Conservation (phyloP, 495 filamentous ascomycete species). For the Neurospora sp. region DNA sequence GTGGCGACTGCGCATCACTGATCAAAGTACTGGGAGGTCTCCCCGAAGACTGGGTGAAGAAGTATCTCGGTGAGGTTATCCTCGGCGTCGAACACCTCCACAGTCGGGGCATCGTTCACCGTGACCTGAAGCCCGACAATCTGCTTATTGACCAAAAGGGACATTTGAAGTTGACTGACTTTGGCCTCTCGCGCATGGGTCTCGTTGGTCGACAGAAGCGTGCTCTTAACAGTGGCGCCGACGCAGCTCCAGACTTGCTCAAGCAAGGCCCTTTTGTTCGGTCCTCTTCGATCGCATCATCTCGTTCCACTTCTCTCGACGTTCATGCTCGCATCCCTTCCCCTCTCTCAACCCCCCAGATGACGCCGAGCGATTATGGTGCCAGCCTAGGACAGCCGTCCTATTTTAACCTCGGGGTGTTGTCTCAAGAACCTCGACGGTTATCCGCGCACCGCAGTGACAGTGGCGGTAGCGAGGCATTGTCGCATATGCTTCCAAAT, state of each 20-base stretch:
- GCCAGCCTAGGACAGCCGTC: slow-evolving; percentile 69
- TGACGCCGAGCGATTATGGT: slow-evolving; percentile 64
- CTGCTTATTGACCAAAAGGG: slow-evolving; percentile 94
- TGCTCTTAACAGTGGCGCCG: slow-evolving; percentile 67
- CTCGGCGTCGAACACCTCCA: slow-evolving; percentile 93
- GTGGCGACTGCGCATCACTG: slow-evolving; percentile 91
- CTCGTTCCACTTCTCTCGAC: slow-evolving; percentile 92
- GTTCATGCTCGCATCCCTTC: slow-evolving; percentile 64
- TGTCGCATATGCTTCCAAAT: slow-evolving; percentile 73
- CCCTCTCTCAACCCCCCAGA: slow-evolving; percentile 72
- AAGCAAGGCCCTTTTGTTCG: slow-evolving; percentile 87
- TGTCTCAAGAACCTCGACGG: slow-evolving; percentile 66
- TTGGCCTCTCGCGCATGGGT: slow-evolving; percentile 95
- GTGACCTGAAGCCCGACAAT: slow-evolving; percentile 95
- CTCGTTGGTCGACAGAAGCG: slow-evolving; percentile 92
- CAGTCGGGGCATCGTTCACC: slow-evolving; percentile 86
- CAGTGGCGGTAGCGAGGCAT: slow-evolving; percentile 74
- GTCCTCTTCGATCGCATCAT: slow-evolving; percentile 77
- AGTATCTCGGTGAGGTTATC: slow-evolving; percentile 92
- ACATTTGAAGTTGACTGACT: slow-evolving; percentile 94
- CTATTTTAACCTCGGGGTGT: slow-evolving; percentile 71
- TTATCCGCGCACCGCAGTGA: slow-evolving; percentile 87
- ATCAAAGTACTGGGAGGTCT: slow-evolving; percentile 87
- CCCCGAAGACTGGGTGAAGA: slow-evolving; percentile 94
- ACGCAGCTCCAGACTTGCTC: slow-evolving; percentile 79